phyloP scores from a whole-genome alignment of 2,329 filamentous ascomycete species.

The Hypoxylon sp. region DNA sequence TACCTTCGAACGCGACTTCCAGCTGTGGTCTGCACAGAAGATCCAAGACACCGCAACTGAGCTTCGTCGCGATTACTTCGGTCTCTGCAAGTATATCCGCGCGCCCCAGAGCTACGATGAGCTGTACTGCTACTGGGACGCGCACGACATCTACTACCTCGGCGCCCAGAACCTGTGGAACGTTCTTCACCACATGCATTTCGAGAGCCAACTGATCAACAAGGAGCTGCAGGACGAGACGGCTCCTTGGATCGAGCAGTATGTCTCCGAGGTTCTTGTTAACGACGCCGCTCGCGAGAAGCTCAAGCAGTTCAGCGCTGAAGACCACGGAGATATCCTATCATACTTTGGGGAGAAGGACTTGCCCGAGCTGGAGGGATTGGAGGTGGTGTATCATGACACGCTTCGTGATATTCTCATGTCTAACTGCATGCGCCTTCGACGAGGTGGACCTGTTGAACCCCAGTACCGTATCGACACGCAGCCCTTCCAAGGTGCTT shows the following conservation, averaged over 20 bases:
- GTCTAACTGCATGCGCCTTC: slow-evolving; percentile 28
- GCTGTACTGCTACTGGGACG: slow-evolving; percentile 62
- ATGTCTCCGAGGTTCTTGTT: slow-evolving; percentile 31
- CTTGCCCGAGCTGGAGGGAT: slow-evolving; percentile 26
- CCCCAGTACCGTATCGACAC: background rate
- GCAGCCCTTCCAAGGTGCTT: background rate
- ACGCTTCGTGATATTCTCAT: slow-evolving; percentile 36
- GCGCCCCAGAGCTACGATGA: slow-evolving; percentile 52
- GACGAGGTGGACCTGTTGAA: slow-evolving; percentile 7
- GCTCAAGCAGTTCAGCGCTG: slow-evolving; percentile 38
- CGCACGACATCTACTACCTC: slow-evolving; percentile 59
- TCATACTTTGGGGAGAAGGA: slow-evolving; percentile 33
- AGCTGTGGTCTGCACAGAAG: slow-evolving; percentile 54
- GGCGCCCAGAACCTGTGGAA: slow-evolving; percentile 64
- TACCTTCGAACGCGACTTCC: slow-evolving; percentile 45
- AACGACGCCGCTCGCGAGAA: slow-evolving; percentile 21
- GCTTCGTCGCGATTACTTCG: slow-evolving; percentile 31
- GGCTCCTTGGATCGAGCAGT: slow-evolving; percentile 35
- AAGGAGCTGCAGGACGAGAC: slow-evolving; percentile 47
- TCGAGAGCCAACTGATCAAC: slow-evolving; percentile 54
- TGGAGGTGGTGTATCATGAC: slow-evolving; percentile 32
- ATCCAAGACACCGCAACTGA: slow-evolving; percentile 46
- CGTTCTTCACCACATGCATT: slow-evolving; percentile 56
- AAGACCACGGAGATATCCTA: slow-evolving; percentile 33
- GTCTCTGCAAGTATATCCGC: slow-evolving; percentile 32